phyloP scores from a whole-genome alignment of 306 rosid genomes.

The Medicago ruthenica region DNA sequence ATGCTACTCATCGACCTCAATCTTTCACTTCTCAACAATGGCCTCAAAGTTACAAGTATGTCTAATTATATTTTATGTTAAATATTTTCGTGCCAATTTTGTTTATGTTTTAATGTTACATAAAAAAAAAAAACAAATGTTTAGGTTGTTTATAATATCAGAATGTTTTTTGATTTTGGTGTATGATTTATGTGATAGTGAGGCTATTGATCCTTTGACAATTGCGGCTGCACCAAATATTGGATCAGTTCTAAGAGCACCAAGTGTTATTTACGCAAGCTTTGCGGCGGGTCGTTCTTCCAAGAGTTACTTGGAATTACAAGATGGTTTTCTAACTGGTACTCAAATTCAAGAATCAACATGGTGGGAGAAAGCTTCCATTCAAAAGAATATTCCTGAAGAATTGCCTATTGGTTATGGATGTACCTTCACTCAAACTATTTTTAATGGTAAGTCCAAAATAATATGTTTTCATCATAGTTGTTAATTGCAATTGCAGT shows the following conservation, averaged over 20 bases:
- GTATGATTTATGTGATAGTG: constrained; percentile 55
- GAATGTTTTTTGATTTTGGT: neutral
- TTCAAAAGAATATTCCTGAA: constrained; percentile 61
- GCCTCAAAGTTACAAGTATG: constrained; percentile 84
- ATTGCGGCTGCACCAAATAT: constrained; percentile 76
- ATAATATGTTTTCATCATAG: too few relatives aligned
- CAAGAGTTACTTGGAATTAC: constrained; percentile 54
- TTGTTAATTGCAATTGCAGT: too few relatives aligned
- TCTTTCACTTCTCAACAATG: constrained; percentile 68
- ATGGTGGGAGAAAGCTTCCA: constrained; percentile 57
- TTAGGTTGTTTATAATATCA: neutral
- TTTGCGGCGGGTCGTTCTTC: constrained; percentile 46
- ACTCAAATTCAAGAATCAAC: constrained; percentile 47
- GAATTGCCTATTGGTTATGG: constrained; percentile 67
- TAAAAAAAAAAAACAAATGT: neutral
- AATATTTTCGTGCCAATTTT: too few relatives aligned
- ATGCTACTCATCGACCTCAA: neutral
- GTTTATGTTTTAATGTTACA: too few relatives aligned
- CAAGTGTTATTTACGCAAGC: constrained; percentile 61
- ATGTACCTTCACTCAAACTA: constrained; percentile 81
- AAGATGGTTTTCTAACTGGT: constrained; percentile 55
- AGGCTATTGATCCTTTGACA: constrained; percentile 74
- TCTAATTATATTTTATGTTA: too few relatives aligned
- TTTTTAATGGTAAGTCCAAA: constrained; percentile 62
- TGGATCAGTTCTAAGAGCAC: constrained; percentile 53